Evolutionary conservation across 208 protist species (phyloP), one percentile per base, ranked within the genome.

Genomic region (Acanthamoeba castellanii): DNA sequence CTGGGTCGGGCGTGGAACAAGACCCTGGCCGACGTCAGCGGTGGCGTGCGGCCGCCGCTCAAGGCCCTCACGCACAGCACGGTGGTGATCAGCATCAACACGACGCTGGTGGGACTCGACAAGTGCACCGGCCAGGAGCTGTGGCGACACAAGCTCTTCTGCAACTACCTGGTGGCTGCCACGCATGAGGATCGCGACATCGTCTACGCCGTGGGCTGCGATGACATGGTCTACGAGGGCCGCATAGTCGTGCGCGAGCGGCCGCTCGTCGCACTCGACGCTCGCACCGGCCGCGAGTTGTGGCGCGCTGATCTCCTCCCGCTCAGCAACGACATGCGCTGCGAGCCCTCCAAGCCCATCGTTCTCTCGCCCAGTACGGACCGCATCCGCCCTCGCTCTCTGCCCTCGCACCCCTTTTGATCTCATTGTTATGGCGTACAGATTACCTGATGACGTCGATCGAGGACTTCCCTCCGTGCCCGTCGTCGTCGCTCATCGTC

Each of bases 221-320:
- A 93, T 14, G 88, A 93, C 66, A 52, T 52, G 42, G 59, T 93
- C 34, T 93, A 93, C 45, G 88, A 93, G 34, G 88, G 88, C 32
- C 59, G 88, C 42, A 37, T 93, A 42, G 50, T 93, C 25, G 88
- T 78, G 45, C 59, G 88, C 34, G 88, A 93, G 88, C 59, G 61
- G 13, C 88, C 88, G 45, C 88, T 93, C 32, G 70, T 93, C 16
- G 88, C 88, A 6, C 47, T 81, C 27, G 64, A 93, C 42, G 27
- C 88, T 8, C 34, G 50, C 25, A 78, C 37, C 27, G 88, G 88
- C 25, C n/a, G 64, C 59, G 88, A 93, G 50, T 3, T 93, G 30
- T 93, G 88, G 88, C 34, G 66, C 34, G 61, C 66, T 16, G 88
- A 93, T 34, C 88, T 93, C 45, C 50, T 78, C 7, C 66, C 88